Base-by-base conservation (phyloP, 306 rosid genomes). In the Pueraria montana region DNA sequence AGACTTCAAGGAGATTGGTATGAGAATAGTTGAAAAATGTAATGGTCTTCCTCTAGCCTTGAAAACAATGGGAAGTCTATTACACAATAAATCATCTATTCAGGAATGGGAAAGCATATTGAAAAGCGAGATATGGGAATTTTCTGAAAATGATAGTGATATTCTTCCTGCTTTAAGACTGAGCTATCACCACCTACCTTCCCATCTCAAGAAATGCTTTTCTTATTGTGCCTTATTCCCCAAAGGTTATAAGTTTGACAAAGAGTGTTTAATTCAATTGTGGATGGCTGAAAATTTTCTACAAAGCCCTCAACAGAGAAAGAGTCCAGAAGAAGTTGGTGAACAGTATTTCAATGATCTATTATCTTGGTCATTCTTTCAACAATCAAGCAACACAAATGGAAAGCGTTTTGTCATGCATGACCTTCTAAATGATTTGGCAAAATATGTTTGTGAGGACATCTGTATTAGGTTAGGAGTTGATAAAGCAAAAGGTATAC, bases 151-250 rank as follows among this genome's bases (percentile, higher is more conserved):
- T 2, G 68, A 62, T 23, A 13, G 68, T 3, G 10, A 27, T 0
- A 30, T 62, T 14, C 0, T 62, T 2, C 40, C 68, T 5, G 10
- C 42, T 14, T 62, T 62, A 16, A 0, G 0, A 30, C 4, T 27
- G 11, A 62, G 69, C 42, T 62, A 62, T 62, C n/a, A 62, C 11
- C 42, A 62, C 18, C 69, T 30, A 14, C 69, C 69, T 62, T 27
- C 38, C 0, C 38, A 62, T 62, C 42, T 62, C 12, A 27, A 62
- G n/a, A 30, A 9, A 62, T 62, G 69, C 13, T 62, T 62, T 2
- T 20, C 42, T 62, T 62, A 26, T 13, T 27, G 40, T 62, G 18
- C 21, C 0, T 27, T 62, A 6, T 62, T 62, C 11, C 20, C 69
- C 21, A 62, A 62, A 24, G 2, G 11, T 1, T 5, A 24, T 59